Evolutionary conservation across 2,329 filamentous ascomycete species (phyloP).

Genomic region (Cytospora chrysosperma): DNA sequence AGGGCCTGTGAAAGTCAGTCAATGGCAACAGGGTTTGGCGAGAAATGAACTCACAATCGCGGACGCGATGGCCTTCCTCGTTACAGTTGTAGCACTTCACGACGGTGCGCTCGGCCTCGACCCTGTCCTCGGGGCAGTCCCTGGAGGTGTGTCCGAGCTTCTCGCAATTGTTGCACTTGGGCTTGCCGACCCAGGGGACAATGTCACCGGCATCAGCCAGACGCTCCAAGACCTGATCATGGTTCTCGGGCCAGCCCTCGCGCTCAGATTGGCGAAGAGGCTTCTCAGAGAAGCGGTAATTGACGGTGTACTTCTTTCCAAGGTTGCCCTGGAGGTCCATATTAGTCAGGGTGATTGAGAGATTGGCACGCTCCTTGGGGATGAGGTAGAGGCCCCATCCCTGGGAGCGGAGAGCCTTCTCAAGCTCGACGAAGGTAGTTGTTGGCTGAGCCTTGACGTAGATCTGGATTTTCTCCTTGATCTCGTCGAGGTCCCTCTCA

Average conservation of each 20-base stretch:
- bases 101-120: slow-evolving; percentile 44
- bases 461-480: slow-evolving; percentile 57
- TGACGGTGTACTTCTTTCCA: slow-evolving; percentile 62
- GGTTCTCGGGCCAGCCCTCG: slow-evolving; percentile 57
- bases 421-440: slow-evolving; percentile 59
- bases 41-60: slow-evolving; percentile 59
- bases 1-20: slow-evolving; percentile 43
- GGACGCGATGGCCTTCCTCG: slow-evolving; percentile 62
- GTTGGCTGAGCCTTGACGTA: slow-evolving; percentile 62
- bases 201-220: slow-evolving; percentile 66
- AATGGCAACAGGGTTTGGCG: not conserved
- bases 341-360: slow-evolving; percentile 60
- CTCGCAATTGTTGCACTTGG: slow-evolving; percentile 63
- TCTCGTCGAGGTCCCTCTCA: slow-evolving; percentile 60
- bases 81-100: slow-evolving; percentile 67
- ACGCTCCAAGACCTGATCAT: slow-evolving; percentile 61
- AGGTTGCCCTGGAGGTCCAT: slow-evolving; percentile 72
- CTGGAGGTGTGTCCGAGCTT: slow-evolving; percentile 63
- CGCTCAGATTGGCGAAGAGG: slow-evolving; percentile 59
- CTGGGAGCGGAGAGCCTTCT: slow-evolving; percentile 57
- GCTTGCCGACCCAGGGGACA: slow-evolving; percentile 53
- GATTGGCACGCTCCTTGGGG: slow-evolving; percentile 55
- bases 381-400: slow-evolving; percentile 60
- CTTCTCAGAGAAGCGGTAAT: slow-evolving; percentile 59
- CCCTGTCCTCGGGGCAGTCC: slow-evolving; percentile 57